Base-by-base conservation (phyloP, 2,329 filamentous ascomycete species). In the Aspergillus proliferans region DNA sequence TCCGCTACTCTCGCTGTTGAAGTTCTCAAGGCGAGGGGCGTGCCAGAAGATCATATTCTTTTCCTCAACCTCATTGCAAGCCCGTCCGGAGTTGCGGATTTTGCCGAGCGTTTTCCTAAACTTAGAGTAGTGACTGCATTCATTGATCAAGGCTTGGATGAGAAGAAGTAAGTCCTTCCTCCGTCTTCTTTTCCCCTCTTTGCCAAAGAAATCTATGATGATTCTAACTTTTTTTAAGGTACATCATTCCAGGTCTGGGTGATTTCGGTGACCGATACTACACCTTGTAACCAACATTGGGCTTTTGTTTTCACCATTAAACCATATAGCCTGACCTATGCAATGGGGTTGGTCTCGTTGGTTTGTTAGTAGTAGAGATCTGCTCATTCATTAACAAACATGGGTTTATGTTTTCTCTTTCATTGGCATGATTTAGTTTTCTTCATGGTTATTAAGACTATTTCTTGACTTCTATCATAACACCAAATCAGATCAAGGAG, bases 11-110 rank as follows among this genome's bases (percentile, higher is more conserved):
- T 98, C 88, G 93, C 93, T 26, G 91, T 97, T 15, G 88, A 97
- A 56, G 89, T 96, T 3, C 78, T 98, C 58, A 94, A 88, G 67
- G 84, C 84, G 36, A 85, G 88, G 56, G 93, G 93, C 28, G 93
- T 98, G 4, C 90, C 91, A 0, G 93, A 97, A 72, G 88, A 97
- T 58, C 86, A 88, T 50, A 98, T 98, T 53, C 76, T 97, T 36
- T 98, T 98, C 75, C 78, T 98, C 50, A 98, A 98, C 70, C 76
- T 98, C 52, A 96, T 98, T 65, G 91, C 93, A n/a, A 96, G 91
- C 66, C 93, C 93, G 0, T 86, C 95, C 65, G 93, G 93, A 5
- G 87, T 95, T 57, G 82, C 83, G 61, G 91, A 87, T 61, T 97
- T 98, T 71, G 88, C 91, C 8, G 81, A 87, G 61, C 87, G 86